These are phyloP conservation scores for Microcos paniculata DNA, from an alignment of 345 rosid species.

Conservation along the genomic window DNA sequence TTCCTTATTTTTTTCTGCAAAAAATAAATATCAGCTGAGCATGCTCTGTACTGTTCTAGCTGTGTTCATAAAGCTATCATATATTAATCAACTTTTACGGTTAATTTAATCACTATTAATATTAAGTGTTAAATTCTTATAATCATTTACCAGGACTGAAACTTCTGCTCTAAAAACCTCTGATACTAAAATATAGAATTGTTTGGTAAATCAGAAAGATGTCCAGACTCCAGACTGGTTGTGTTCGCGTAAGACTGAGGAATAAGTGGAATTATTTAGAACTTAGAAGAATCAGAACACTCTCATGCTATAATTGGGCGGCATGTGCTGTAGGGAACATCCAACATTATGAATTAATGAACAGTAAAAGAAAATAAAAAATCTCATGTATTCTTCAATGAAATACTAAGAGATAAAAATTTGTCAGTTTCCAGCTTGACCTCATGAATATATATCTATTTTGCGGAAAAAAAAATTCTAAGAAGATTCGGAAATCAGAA, in stretches of 20 bases:
- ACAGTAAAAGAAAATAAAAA: background rate
- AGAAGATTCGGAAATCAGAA: background rate
- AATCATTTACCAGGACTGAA: too few species aligned
- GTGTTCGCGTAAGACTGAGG: background rate
- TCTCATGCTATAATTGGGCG: background rate
- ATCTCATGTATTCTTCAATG: background rate
- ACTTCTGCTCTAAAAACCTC: too few species aligned
- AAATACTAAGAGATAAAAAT: background rate
- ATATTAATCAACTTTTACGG: too few species aligned
- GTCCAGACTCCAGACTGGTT: background rate
- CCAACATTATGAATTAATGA: background rate
- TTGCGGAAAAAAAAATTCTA: background rate
- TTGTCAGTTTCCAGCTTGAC: background rate
- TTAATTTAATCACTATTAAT: too few species aligned
- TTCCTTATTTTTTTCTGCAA: background rate
- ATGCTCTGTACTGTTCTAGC: background rate
- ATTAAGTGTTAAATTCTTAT: too few species aligned
- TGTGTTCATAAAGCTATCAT: background rate
- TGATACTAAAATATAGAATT: too few species aligned
- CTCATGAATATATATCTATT: too few species aligned
- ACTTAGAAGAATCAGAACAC: conserved; percentile 2
- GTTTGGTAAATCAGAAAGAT: too few species aligned
- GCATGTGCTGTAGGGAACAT: background rate
- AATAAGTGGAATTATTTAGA: background rate
- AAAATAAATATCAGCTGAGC: background rate